Conservation (phyloP, 148 eudicot species). For the Spergularia bocconei region DNA sequence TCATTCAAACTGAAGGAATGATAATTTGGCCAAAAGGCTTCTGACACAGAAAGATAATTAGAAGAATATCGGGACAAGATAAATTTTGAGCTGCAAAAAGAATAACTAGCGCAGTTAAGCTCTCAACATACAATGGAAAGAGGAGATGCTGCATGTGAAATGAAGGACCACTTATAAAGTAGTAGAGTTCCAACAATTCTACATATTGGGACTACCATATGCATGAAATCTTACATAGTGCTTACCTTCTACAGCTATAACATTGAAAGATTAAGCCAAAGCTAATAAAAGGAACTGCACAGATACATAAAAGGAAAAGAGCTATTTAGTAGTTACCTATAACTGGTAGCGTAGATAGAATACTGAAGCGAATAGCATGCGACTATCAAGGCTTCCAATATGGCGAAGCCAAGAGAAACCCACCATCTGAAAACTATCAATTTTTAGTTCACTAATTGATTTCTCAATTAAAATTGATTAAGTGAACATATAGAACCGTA, state of each 20-base stretch:
- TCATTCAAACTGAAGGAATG: background rate
- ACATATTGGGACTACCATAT: background rate
- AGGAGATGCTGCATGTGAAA: background rate
- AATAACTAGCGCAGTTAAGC: background rate
- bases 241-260: background rate
- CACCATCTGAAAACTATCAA: slow-evolving; percentile 74
- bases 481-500: slow-evolving; percentile 42
- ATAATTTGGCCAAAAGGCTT: background rate
- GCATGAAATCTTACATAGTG: background rate
- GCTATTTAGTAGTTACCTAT: slow-evolving; percentile 40
- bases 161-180: background rate
- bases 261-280: background rate
- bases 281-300: background rate
- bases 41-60: background rate
- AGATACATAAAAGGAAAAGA: background rate
- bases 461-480: slow-evolving; percentile 5
- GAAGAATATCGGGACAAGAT: background rate
- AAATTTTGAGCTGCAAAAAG: background rate
- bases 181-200: background rate
- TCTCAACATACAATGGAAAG: background rate
- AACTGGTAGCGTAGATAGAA: slow-evolving; percentile 75
- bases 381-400: slow-evolving; percentile 73
- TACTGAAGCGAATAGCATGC: slow-evolving; percentile 86
- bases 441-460: slow-evolving; percentile 8
- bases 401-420: slow-evolving; percentile 85